Conservation (phyloP, 164 flowering plant species). For the Dillenia turbinata region DNA sequence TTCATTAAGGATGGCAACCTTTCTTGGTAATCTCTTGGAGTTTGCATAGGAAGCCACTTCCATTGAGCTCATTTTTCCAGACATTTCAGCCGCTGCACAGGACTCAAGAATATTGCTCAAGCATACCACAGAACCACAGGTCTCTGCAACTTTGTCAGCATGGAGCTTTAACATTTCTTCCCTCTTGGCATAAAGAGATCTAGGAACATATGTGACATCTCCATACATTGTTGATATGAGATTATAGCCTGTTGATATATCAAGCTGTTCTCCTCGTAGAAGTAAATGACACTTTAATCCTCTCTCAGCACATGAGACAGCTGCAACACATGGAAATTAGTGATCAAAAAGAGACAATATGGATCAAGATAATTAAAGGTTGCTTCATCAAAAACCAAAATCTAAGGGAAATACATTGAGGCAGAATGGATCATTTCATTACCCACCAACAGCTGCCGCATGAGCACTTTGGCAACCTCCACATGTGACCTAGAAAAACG, state of each 20-base stretch:
- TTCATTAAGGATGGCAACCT: slow-evolving; percentile 70
- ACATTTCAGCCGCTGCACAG: slow-evolving; percentile 12
- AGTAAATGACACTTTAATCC: slow-evolving; percentile 83
- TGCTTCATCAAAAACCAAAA: neutral
- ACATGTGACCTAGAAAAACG: slow-evolving; percentile 79
- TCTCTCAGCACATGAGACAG: slow-evolving; percentile 91
- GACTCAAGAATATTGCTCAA: slow-evolving; percentile 44
- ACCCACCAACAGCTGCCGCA: slow-evolving; percentile 90
- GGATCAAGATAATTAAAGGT: slow-evolving; percentile 1
- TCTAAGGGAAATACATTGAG: slow-evolving; percentile 1
- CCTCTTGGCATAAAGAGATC: slow-evolving; percentile 74
- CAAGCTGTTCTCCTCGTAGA: slow-evolving; percentile 91
- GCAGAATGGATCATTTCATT: neutral
- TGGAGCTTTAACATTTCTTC: slow-evolving; percentile 63
- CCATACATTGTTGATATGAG: slow-evolving; percentile 76
- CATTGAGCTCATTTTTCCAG: slow-evolving; percentile 9
- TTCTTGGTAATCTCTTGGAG: slow-evolving; percentile 23
- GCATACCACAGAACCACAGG: slow-evolving; percentile 39
- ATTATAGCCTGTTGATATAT: slow-evolving; percentile 77
- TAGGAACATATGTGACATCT: slow-evolving; percentile 62
- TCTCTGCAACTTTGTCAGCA: slow-evolving; percentile 65
- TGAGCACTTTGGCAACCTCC: slow-evolving; percentile 99
- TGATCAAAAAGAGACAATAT: neutral
- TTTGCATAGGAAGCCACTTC: slow-evolving; percentile 10
- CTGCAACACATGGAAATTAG: slow-evolving; percentile 35